Percentiles rank a stretch among this genome's conserved stretches.
These are phyloP conservation scores for Agaricus sinodeliciosus DNA, from an alignment of 768 basidiomycete genomes.

Conservation along the genomic window DNA sequence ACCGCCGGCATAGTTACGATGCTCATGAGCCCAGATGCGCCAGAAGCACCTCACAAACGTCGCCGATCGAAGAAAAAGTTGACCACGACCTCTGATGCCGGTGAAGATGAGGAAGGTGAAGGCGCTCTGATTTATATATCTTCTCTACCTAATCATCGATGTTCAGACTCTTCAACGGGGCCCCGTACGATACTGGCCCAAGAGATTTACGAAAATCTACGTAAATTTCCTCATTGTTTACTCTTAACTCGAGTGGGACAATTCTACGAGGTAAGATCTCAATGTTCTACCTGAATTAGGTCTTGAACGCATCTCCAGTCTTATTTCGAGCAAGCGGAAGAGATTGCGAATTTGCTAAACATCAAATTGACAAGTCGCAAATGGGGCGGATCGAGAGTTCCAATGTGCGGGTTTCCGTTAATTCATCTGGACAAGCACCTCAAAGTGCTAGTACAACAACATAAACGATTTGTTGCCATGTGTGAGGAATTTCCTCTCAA, in stretches of 20 bases:
- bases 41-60: not conserved
- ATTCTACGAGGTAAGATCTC: conserved; percentile 77
- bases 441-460: conserved; percentile 76
- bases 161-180: conserved; percentile 9
- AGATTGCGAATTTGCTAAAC: conserved; percentile 68
- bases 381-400: conserved; percentile 62
- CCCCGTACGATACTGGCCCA: conserved; percentile 49
- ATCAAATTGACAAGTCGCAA: conserved; percentile 78
- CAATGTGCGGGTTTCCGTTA: conserved; percentile 91
- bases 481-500: conserved; percentile 82
- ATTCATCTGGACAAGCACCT: conserved; percentile 81
- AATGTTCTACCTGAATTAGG: not conserved
- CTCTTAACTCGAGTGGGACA: conserved; percentile 89
- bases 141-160: not conserved
- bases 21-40: not conserved
- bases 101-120: not conserved
- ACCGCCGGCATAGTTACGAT: no score
- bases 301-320: conserved; percentile 44
- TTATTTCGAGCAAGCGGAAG: conserved; percentile 86
- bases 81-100: not conserved
- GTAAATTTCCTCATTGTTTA: conserved; percentile 80
- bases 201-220: conserved; percentile 66
- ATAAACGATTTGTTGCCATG: conserved; percentile 83
- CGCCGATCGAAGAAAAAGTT: conserved; percentile 1
- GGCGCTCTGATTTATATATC: not conserved